Base-by-base conservation (phyloP, 202 grass and related monocot genomes). In the Zizania palustris region DNA sequence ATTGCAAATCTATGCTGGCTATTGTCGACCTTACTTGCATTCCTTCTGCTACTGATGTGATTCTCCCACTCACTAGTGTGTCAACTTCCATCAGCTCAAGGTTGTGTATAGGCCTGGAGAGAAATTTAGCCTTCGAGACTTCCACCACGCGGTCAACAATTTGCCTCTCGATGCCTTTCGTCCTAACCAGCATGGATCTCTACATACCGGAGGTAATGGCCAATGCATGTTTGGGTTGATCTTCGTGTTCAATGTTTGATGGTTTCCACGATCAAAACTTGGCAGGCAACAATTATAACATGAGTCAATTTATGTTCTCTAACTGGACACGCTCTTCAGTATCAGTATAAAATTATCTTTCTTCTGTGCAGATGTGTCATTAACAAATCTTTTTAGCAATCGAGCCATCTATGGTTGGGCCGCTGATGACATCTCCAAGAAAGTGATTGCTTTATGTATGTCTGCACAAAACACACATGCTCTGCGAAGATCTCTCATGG, bases 91-190 rank as follows among this genome's bases (percentile, higher is more conserved):
- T 67, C 83, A 98, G 89, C 85, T 95, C 42, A 92, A 92, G 83
- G 88, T 95, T 76, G 80, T 71, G 56, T 92, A 92, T 59, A 83
- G 64, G 49, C 96, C 96, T 7, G 83, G 87, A 63, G 87, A 98
- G 18, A 89, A 83, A 63, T 95, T 98, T 58, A 88, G 69, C 85
- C 83, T 92, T 63, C 81, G 80, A 77, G 87, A 95, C 86, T 95
- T 98, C 63, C 96, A 98, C 64, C 77, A 92, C 65, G 91, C 91
- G 5, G 89, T 98, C 35, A 88, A 94, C 63, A 98, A 66, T 76
- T 45, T 98, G 56, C 87, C 91, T 73, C 43, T 90, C 19, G 83
- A 88, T 80, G 63, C 69, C 67, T 90, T 90, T 86, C 53, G 82
- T 67, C 74, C 65, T 40, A 85, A 92, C 20, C 76, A 79, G 36